A percentile compares a stretch with the other conserved stretches of the same genome.
Evolutionary conservation across 345 rosid genomes (phyloP).

Genomic region (Lumnitzera littorea): DNA sequence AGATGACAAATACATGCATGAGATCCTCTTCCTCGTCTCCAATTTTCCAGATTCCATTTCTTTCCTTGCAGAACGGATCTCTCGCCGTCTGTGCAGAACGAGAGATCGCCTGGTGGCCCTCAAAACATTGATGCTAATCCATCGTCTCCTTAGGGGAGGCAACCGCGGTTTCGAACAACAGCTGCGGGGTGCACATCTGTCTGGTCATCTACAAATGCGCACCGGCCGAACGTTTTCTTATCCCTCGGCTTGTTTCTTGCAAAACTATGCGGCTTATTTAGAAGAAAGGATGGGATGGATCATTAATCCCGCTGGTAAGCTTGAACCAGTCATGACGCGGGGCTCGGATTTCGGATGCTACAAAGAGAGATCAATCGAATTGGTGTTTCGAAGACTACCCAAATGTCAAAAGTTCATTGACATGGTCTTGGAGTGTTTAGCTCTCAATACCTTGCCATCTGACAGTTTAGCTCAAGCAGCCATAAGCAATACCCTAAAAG

Average conservation of each 20-base stretch:
- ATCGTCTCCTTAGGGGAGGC: slow-evolving; percentile 83
- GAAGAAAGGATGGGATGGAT: slow-evolving; percentile 76
- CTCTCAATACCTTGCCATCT: slow-evolving; percentile 15
- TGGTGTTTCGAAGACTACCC: slow-evolving; percentile 54
- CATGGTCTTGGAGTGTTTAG: slow-evolving; percentile 55
- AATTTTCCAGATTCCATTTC: slow-evolving; percentile 55
- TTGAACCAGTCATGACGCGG: slow-evolving; percentile 52
- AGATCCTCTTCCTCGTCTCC: slow-evolving; percentile 77
- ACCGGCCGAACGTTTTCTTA: slow-evolving; percentile 17
- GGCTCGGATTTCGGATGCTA: slow-evolving; percentile 32
- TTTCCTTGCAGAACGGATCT: slow-evolving; percentile 66
- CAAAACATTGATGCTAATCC: slow-evolving; percentile 68
- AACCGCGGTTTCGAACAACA: slow-evolving; percentile 61
- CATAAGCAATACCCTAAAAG: slow-evolving; percentile 60
- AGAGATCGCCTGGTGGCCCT: slow-evolving; percentile 61
- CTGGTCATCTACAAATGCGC: slow-evolving; percentile 70
- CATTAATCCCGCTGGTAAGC: slow-evolving; percentile 79
- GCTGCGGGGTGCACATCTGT: slow-evolving; percentile 43
- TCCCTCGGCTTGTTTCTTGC: slow-evolving; percentile 35
- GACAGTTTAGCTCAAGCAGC: slow-evolving; percentile 53
- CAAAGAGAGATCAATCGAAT: slow-evolving; percentile 41
- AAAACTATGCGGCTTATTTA: slow-evolving; percentile 57
- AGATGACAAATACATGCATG: slow-evolving; percentile 66
- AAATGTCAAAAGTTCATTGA: slow-evolving; percentile 60
- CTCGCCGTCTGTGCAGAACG: slow-evolving; percentile 71